Base-by-base conservation (phyloP, 805 yeast species). In the Millerago galiae region DNA sequence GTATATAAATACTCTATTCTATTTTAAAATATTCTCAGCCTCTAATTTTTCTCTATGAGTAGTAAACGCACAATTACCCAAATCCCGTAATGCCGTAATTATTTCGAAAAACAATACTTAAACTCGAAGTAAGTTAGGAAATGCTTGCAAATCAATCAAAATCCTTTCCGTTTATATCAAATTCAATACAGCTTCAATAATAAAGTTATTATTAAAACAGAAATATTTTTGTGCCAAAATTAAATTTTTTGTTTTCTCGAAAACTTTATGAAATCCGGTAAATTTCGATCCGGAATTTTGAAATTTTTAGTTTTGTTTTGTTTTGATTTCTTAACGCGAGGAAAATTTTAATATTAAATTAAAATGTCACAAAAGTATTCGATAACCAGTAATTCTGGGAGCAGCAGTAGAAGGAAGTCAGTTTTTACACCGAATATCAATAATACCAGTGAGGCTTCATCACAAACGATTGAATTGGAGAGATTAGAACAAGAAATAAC, bases 401-500 rank as follows among this genome's bases (percentile, higher is more conserved):
- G 40, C 15, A 45, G 45, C 10, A 52, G 45, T 43, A 51, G 59
- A 39, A 44, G 61, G 28, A 57, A 55, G 38, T 57, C 61, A 0
- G 48, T 57, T 13, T 55, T 55, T 37, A 50, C 51, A 3, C 50
- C 60, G 0, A 52, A 44, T 38, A 47, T 40, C 37, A 45, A 44
- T 35, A 42, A 29, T 31, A 34, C 51, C 5, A 40, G 35, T 3
- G 59, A 52, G 37, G 47, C 58, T 1, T 45, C 60, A 0, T 43
- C 50, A 6, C 60, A 58, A 38, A 53, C 60, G 3, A 47, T 50
- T 5, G 61, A 58, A 37, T 41, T 81, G 54, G 95, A 87, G 54
- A 69, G 76, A 52, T 60, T 86, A 35, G 95, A 88, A 54, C 95
- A 84, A 58, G 83, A 81, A 55, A 83, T 86, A 34, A 86, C 95